Conservation (phyloP, 495 filamentous ascomycete genomes). For the Paragyromitra xinjiangensis region DNA sequence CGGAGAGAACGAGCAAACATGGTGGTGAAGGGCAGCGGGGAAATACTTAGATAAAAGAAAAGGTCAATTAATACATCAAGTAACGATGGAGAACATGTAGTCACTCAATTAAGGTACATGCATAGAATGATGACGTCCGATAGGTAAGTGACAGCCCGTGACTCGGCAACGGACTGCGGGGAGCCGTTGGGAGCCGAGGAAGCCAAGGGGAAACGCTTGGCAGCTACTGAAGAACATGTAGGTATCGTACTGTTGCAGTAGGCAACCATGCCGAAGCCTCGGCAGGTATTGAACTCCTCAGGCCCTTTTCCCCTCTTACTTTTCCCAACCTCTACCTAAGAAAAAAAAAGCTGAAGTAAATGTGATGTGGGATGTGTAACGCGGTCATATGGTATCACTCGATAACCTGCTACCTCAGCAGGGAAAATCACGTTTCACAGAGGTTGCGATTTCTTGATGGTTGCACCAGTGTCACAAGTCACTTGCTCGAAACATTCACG, state of each 20-base stretch:
- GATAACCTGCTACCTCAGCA: neutral
- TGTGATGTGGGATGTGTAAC: neutral
- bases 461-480: neutral
- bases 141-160: constrained; percentile 27
- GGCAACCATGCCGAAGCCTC: too few species aligned
- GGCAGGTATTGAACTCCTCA: too few species aligned
- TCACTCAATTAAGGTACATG: neutral
- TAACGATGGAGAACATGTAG: neutral
- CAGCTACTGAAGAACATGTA: neutral
- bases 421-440: neutral
- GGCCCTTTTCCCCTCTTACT: too few species aligned
- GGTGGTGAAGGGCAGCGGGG: neutral
- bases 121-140: neutral
- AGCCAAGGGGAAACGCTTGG: neutral
- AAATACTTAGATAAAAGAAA: neutral
- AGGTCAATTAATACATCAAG: neutral
- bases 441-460: neutral
- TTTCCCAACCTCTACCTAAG: neutral
- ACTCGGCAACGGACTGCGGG: constrained; percentile 31
- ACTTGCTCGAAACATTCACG: neutral
- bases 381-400: constrained; percentile 18
- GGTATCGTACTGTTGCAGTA: too few species aligned
- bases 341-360: neutral
- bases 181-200: constrained; percentile 26
- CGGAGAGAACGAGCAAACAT: constrained; percentile 46